Evolutionary conservation across 805 yeast genomes (phyloP).

Genomic region (Starmerella asiatica): DNA sequence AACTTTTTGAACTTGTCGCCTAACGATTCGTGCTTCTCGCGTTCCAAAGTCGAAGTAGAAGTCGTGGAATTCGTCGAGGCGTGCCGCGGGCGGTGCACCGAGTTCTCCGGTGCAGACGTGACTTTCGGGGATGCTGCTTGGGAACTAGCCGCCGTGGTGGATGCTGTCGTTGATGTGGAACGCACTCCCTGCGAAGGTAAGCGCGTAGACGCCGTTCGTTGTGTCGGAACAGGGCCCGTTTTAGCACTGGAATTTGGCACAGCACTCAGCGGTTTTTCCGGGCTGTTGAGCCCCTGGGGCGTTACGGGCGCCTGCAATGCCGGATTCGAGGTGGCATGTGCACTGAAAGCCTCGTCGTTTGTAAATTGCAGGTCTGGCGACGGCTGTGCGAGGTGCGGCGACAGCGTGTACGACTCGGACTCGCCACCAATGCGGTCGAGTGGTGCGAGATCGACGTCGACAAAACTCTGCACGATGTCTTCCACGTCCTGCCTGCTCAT

Average conservation of each 20-base stretch:
- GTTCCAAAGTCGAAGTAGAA: constrained; percentile 10
- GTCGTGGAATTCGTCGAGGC: constrained; percentile 12
- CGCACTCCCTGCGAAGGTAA: neutral
- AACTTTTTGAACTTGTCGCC: constrained; percentile 21
- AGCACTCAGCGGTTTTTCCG: neutral
- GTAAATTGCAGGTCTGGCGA: constrained; percentile 10
- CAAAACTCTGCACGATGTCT: constrained; percentile 25
- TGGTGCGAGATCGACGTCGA: constrained; percentile 24
- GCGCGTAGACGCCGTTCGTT: neutral
- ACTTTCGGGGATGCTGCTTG: neutral
- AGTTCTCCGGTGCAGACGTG: neutral
- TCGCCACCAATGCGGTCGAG: constrained; percentile 24
- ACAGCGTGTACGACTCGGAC: constrained; percentile 17
- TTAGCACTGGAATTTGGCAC: neutral
- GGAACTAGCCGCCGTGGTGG: neutral
- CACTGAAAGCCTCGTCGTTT: neutral
- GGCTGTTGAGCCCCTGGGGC: neutral
- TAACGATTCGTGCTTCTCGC: constrained; percentile 16
- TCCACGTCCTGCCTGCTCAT: constrained; percentile 21
- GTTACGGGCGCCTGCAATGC: neutral
- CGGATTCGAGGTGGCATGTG: neutral
- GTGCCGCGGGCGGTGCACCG: constrained; percentile 1
- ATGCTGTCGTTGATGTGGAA: neutral
- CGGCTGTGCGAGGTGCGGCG: constrained; percentile 16
- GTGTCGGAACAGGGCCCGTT: neutral